Evolutionary conservation across 2,329 filamentous ascomycete genomes (phyloP).

Genomic region (Fusarium bulbicola): DNA sequence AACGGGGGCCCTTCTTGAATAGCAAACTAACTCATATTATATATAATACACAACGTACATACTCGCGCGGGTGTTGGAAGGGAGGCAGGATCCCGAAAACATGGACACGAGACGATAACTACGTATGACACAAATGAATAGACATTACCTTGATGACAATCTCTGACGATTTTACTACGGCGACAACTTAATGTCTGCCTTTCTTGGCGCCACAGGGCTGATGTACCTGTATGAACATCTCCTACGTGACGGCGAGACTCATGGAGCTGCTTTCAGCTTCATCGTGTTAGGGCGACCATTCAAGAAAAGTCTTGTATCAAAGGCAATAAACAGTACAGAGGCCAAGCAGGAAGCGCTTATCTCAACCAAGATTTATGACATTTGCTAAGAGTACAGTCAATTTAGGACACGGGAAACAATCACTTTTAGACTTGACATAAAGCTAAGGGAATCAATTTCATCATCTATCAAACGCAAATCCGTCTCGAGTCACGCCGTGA

Average conservation of each 20-base stretch:
- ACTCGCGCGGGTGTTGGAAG: background rate
- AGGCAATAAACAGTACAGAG: background rate
- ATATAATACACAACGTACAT: constrained; percentile 13
- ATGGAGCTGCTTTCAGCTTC: background rate
- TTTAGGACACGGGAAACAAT: background rate
- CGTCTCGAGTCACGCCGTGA: constrained; percentile 25
- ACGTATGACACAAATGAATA: constrained; percentile 29
- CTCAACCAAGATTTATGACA: background rate
- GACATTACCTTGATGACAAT: constrained; percentile 14
- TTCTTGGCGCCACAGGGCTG: background rate
- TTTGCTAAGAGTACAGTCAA: background rate
- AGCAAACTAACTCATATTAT: background rate
- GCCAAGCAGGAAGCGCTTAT: background rate
- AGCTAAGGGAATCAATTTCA: constrained; percentile 45
- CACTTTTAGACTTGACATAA: background rate
- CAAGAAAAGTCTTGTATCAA: background rate
- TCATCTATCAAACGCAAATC: constrained; percentile 45
- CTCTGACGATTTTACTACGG: background rate
- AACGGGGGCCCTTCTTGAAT: constrained; percentile 2
- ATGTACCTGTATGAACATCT: background rate
- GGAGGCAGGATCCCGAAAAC: constrained; percentile 25
- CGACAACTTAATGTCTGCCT: background rate
- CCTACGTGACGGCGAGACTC: background rate
- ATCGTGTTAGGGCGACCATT: background rate
- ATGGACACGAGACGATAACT: constrained; percentile 29